These are phyloP conservation scores for Solanum verrucosum DNA, from an alignment of 257 asterid genomes.

Conservation along the genomic window DNA sequence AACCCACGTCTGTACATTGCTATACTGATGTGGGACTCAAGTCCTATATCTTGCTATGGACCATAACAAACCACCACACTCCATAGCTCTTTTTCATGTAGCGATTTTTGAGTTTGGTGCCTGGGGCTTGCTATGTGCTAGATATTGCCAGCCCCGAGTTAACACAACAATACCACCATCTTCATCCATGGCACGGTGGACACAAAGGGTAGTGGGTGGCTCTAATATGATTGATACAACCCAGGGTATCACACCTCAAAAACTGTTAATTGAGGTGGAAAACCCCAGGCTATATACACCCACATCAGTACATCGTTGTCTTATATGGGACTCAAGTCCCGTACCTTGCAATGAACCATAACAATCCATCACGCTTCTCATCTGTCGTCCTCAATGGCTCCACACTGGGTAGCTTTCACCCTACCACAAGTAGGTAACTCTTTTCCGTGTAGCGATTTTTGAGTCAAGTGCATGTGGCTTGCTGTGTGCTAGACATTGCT, in stretches of 20 bases:
- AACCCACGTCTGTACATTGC: not conserved
- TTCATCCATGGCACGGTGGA: not conserved
- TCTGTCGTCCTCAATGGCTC: not conserved
- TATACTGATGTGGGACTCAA: not conserved
- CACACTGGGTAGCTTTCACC: not conserved
- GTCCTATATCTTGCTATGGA: not conserved
- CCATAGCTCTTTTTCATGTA: too few species aligned
- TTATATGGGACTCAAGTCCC: not conserved
- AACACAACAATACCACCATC: not conserved
- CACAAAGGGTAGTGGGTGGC: not conserved
- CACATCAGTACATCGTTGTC: not conserved
- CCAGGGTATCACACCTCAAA: not conserved
- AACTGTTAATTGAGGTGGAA: not conserved
- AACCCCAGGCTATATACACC: not conserved
- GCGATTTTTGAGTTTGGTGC: not conserved
- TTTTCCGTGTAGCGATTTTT: not conserved
- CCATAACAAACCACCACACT: not conserved
- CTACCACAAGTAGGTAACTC: not conserved
- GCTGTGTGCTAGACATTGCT: not conserved
- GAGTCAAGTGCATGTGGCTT: not conserved
- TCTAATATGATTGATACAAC: not conserved
- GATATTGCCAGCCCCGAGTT: not conserved
- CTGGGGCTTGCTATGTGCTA: not conserved
- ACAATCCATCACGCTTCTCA: not conserved
- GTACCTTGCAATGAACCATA: not conserved